A percentile compares a stretch with the other conserved stretches of the same genome.
These are phyloP conservation scores for Daldinia loculata DNA, from an alignment of 495 filamentous ascomycete species.

Conservation along the genomic window DNA sequence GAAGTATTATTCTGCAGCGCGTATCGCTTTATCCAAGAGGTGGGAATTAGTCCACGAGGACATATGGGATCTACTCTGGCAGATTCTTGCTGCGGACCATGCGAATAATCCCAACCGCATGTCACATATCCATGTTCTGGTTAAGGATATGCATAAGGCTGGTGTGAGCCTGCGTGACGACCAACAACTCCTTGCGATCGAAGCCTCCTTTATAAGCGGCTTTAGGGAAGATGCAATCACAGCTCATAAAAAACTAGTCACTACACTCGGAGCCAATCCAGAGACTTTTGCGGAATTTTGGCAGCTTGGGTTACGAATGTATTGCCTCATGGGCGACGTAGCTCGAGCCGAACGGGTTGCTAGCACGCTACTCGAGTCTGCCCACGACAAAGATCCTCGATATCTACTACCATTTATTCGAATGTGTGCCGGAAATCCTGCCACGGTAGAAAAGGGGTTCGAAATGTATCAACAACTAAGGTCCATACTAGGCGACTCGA, in stretches of 20 bases:
- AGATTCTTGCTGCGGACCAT: slow-evolving; percentile 50
- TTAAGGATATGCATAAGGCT: slow-evolving; percentile 67
- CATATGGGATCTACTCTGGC: slow-evolving; percentile 66
- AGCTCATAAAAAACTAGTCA: slow-evolving; percentile 68
- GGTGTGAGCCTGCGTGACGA: slow-evolving; percentile 61
- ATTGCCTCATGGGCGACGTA: slow-evolving; percentile 64
- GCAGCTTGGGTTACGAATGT: slow-evolving; percentile 75
- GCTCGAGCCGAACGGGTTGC: slow-evolving; percentile 71
- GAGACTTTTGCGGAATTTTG: slow-evolving; percentile 66
- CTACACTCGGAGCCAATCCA: slow-evolving; percentile 60
- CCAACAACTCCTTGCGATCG: slow-evolving; percentile 71
- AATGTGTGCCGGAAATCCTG: slow-evolving; percentile 49
- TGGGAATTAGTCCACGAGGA: slow-evolving; percentile 56
- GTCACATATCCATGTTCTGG: slow-evolving; percentile 65
- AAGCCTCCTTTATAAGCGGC: slow-evolving; percentile 68
- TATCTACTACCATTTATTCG: slow-evolving; percentile 74
- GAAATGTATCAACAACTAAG: slow-evolving; percentile 70
- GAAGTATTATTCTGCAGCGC: slow-evolving; percentile 55
- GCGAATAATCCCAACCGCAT: slow-evolving; percentile 61
- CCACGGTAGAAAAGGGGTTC: slow-evolving; percentile 65
- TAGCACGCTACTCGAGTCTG: slow-evolving; percentile 63
- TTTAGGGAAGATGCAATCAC: slow-evolving; percentile 67
- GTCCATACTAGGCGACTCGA: slow-evolving; percentile 63
- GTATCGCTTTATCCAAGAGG: slow-evolving; percentile 55
- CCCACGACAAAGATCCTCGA: slow-evolving; percentile 59